phyloP scores from a whole-genome alignment of 306 rosid species.

The Quercus variabilis region DNA sequence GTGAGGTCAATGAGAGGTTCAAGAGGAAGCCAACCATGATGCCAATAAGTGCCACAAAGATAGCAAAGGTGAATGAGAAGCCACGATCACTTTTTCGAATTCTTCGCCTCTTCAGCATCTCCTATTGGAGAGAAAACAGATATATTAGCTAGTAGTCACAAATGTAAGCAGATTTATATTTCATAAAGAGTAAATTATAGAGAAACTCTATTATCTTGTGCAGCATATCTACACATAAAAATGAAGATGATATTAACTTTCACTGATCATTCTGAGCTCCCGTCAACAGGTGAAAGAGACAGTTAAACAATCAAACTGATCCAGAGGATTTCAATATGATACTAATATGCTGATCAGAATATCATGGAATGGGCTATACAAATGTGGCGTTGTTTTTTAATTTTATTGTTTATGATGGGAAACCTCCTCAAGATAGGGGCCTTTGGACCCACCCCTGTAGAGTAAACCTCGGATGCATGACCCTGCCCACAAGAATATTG shows the following conservation, averaged over 20 bases:
- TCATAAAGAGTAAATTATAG: neutral
- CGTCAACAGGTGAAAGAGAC: neutral
- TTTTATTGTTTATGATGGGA: too few relatives aligned
- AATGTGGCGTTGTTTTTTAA: neutral
- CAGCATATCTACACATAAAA: neutral
- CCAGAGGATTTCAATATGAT: neutral
- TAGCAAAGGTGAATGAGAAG: conserved; percentile 68
- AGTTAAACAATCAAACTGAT: neutral
- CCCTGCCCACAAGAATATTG: too few relatives aligned
- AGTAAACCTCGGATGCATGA: too few relatives aligned
- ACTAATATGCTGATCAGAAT: neutral
- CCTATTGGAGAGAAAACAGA: neutral
- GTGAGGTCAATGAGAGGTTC: conserved; percentile 64
- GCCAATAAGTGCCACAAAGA: conserved; percentile 79
- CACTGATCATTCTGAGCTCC: conserved; percentile 1
- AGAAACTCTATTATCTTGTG: neutral
- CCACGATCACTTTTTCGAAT: conserved; percentile 57
- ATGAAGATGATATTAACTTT: conserved; percentile 4
- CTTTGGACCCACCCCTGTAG: too few relatives aligned
- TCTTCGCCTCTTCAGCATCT: conserved; percentile 58
- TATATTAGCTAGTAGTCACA: neutral
- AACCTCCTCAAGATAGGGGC: too few relatives aligned
- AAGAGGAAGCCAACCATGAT: conserved; percentile 76
- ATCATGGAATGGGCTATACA: neutral
- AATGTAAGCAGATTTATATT: neutral